phyloP scores from a whole-genome alignment of 768 basidiomycete genomes.

The Termitomyces sp. region DNA sequence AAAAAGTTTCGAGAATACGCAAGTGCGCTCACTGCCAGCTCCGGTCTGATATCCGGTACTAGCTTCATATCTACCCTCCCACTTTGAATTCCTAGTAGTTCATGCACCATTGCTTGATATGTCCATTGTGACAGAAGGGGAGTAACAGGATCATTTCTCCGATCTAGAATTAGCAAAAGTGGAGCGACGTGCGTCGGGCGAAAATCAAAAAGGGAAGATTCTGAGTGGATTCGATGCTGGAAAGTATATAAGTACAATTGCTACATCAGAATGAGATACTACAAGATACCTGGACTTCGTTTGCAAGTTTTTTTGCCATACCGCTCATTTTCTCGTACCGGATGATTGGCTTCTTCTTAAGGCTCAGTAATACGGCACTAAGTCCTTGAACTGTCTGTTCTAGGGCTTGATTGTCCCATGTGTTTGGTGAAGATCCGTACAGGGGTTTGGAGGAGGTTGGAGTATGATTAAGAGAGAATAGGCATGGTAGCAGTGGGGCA shows the following conservation, averaged over 20 bases:
- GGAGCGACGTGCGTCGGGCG: constrained; percentile 85
- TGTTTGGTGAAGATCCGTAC: constrained; percentile 64
- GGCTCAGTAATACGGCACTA: constrained; percentile 79
- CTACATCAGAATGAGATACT: not conserved
- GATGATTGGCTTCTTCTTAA: constrained; percentile 95
- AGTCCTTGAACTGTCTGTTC: constrained; percentile 78
- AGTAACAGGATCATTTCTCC: constrained; percentile 95
- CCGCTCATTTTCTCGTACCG: constrained; percentile 90
- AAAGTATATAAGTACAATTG: not conserved
- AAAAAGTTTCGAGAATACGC: not conserved
- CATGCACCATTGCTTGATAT: constrained; percentile 99
- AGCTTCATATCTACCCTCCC: constrained; percentile 81
- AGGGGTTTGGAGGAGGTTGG: constrained; percentile 60
- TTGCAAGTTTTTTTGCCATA: constrained; percentile 86
- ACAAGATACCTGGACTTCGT: constrained; percentile 70
- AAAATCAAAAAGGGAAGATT: constrained; percentile 88
- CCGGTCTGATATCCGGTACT: constrained; percentile 82
- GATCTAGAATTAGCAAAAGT: constrained; percentile 85
- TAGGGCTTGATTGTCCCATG: constrained; percentile 73
- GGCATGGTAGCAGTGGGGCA: constrained; percentile 74
- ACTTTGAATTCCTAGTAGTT: constrained; percentile 88
- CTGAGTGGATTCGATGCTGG: constrained; percentile 75
- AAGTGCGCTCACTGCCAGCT: constrained; percentile 60
- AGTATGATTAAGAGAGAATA: constrained; percentile 82
- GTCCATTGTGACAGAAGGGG: constrained; percentile 98